A percentile compares a stretch with the other conserved stretches of the same genome.
Conservation (phyloP, 2,329 filamentous ascomycete genomes). For the Curvularia sp. region DNA sequence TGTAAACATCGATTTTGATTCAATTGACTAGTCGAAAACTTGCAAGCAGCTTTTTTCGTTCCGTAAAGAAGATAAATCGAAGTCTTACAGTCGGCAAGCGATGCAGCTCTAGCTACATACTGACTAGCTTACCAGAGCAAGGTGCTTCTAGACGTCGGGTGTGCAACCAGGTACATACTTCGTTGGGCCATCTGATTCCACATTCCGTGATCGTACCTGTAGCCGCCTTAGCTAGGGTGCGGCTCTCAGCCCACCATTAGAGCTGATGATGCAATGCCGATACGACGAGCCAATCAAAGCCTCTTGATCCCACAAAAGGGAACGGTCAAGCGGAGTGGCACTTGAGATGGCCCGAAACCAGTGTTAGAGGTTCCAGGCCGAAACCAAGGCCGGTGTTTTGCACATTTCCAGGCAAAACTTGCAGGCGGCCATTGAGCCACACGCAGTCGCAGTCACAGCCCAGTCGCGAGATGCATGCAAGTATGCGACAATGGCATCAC, state of each 20-base stretch:
- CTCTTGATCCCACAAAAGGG: not conserved
- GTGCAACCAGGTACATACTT: too few relatives aligned
- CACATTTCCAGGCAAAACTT: not conserved
- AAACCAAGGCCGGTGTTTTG: not conserved
- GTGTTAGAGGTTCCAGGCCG: not conserved
- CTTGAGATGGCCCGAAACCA: not conserved
- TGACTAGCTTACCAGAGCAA: not conserved
- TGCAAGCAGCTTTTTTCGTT: not conserved
- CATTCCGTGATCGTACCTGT: not conserved
- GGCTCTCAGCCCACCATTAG: not conserved
- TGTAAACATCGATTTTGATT: not conserved
- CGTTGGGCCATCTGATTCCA: not conserved
- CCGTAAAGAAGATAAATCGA: not conserved
- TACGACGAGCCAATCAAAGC: not conserved
- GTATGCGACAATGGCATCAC: not conserved
- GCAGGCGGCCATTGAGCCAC: too few relatives aligned
- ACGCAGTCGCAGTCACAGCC: not conserved
- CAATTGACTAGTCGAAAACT: not conserved
- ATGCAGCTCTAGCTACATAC: not conserved
- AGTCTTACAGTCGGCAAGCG: not conserved
- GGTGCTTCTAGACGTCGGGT: too few relatives aligned
- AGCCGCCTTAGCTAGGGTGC: not conserved
- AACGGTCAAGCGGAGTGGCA: not conserved
- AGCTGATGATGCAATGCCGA: not conserved
- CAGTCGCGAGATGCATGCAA: not conserved